These are phyloP conservation scores for Lactifluus volemus DNA, from an alignment of 768 basidiomycete species.

Conservation along the genomic window DNA sequence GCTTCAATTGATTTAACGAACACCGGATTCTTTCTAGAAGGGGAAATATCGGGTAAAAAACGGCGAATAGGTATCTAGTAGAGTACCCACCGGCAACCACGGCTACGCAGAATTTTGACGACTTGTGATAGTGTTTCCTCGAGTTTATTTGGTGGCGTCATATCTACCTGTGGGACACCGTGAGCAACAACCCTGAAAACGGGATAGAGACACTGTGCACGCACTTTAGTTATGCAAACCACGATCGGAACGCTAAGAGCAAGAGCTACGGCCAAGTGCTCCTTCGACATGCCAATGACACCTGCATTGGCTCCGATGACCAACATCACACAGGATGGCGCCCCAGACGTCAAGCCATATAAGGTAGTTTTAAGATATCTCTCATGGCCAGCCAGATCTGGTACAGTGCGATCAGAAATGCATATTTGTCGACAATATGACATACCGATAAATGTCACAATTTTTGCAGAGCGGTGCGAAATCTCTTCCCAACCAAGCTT, in stretches of 20 bases:
- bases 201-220: conserved; percentile 22
- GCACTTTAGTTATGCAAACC: conserved; percentile 89
- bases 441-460: conserved; percentile 84
- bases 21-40: conserved; percentile 63
- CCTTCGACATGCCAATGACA: conserved; percentile 87
- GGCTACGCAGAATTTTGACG: conserved; percentile 83
- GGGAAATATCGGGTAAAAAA: neutral
- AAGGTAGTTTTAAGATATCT: conserved; percentile 87
- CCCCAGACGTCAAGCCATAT: conserved; percentile 90
- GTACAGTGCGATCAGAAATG: neutral
- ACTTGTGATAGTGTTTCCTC: conserved; percentile 91
- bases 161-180: conserved; percentile 60
- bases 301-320: conserved; percentile 96
- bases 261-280: conserved; percentile 91
- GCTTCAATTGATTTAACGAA: conserved; percentile 77
- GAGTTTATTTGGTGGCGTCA: conserved; percentile 90
- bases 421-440: neutral
- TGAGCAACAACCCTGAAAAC: neutral
- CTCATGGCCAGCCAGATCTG: conserved; percentile 95
- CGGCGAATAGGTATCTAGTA: neutral
- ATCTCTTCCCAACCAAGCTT: conserved; percentile 97
- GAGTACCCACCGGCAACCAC: conserved; percentile 70
- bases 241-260: conserved; percentile 91
- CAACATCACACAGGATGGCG: conserved; percentile 84
- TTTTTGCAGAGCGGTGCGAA: conserved; percentile 78